These are phyloP conservation scores for Prunus yedoensis DNA, from an alignment of 331 rosid genomes.

Conservation along the genomic window DNA sequence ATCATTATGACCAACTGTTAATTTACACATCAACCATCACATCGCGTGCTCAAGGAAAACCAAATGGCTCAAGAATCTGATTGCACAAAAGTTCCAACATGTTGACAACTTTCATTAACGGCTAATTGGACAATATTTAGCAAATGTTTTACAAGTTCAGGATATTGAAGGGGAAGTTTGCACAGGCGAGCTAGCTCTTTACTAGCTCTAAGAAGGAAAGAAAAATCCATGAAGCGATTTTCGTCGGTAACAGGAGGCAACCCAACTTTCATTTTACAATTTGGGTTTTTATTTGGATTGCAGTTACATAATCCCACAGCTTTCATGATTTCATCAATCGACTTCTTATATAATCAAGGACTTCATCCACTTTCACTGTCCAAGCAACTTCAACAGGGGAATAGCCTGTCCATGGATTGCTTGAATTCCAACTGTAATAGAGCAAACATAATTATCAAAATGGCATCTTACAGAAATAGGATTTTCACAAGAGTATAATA, in stretches of 20 bases:
- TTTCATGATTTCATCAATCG: constrained; percentile 64
- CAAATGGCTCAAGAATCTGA: neutral
- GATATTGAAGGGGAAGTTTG: constrained; percentile 16
- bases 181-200: constrained; percentile 13
- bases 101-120: neutral
- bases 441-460: neutral
- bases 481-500: neutral
- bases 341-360: constrained; percentile 48
- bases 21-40: no score
- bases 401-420: constrained; percentile 86
- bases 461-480: neutral
- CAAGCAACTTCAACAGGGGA: constrained; percentile 88
- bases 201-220: constrained; percentile 13
- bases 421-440: constrained; percentile 72
- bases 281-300: constrained; percentile 2
- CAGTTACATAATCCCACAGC: constrained; percentile 11
- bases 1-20: no score
- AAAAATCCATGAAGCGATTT: constrained; percentile 14
- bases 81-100: neutral
- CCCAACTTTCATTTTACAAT: constrained; percentile 10
- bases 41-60: neutral
- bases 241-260: constrained; percentile 15
- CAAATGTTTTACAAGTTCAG: constrained; percentile 20
- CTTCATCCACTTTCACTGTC: constrained; percentile 77
- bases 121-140: neutral